Evolutionary conservation across 345 rosid genomes (phyloP).

Genomic region (Excoecaria agallocha): DNA sequence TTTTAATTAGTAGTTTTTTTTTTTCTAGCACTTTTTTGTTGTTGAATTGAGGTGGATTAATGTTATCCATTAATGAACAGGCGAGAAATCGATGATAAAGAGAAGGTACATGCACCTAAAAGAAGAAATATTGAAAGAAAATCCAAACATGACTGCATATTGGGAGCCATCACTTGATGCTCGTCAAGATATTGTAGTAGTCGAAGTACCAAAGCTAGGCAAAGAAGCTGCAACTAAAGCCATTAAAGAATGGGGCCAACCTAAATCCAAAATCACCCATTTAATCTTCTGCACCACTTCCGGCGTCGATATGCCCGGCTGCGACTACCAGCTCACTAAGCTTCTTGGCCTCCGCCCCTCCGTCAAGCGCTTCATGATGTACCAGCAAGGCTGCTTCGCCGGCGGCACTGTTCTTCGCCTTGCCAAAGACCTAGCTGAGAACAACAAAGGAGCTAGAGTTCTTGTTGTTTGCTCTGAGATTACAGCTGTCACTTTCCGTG

Average conservation of each 20-base stretch:
- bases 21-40: too few species aligned
- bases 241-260: slow-evolving; percentile 25
- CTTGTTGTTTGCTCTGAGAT: slow-evolving; percentile 25
- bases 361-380: slow-evolving; percentile 24
- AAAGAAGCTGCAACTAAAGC: slow-evolving; percentile 25
- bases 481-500: slow-evolving; percentile 19
- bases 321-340: slow-evolving; percentile 24
- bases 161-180: slow-evolving; percentile 23
- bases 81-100: slow-evolving; percentile 24
- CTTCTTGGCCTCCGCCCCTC: slow-evolving; percentile 25
- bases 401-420: slow-evolving; percentile 22
- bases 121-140: slow-evolving; percentile 18
- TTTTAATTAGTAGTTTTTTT: too few species aligned
- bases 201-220: slow-evolving; percentile 23
- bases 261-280: slow-evolving; percentile 25
- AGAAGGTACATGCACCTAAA: slow-evolving; percentile 17
- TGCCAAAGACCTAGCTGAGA: slow-evolving; percentile 25
- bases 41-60: too few species aligned
- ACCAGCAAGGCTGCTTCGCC: slow-evolving; percentile 25
- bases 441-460: slow-evolving; percentile 23
- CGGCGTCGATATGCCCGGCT: slow-evolving; percentile 27
- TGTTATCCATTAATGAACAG: not conserved
- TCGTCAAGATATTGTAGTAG: slow-evolving; percentile 26
- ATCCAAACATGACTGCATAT: slow-evolving; percentile 11
- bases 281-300: slow-evolving; percentile 24